Evolutionary conservation across 1,139 yeast species (phyloP).

Genomic region (Sugiyamaella grinbergsii): DNA sequence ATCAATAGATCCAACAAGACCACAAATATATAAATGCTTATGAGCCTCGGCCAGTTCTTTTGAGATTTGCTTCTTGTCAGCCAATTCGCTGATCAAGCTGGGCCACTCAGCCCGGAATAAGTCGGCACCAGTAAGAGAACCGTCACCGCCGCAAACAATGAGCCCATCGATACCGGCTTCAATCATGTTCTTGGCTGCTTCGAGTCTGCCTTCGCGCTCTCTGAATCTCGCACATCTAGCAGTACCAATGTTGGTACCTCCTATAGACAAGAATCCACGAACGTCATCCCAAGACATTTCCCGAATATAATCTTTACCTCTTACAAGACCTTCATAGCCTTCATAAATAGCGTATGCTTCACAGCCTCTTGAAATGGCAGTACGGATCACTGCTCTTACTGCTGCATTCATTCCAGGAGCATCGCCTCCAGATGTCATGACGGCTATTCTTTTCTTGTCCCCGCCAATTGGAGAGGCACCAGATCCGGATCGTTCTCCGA

Average conservation of each 20-base stretch:
- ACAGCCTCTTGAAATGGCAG: slow-evolving; percentile 87
- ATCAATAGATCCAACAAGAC: slow-evolving; percentile 95
- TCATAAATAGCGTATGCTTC: slow-evolving; percentile 93
- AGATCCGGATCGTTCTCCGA: neutral
- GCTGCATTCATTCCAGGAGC: slow-evolving; percentile 98
- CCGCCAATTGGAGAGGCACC: slow-evolving; percentile 3
- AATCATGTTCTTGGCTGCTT: slow-evolving; percentile 82
- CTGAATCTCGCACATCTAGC: slow-evolving; percentile 87
- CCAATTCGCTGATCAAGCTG: slow-evolving; percentile 70
- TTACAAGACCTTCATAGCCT: slow-evolving; percentile 90
- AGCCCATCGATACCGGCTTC: slow-evolving; percentile 90
- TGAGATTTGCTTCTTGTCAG: slow-evolving; percentile 56
- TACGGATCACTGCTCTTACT: slow-evolving; percentile 90
- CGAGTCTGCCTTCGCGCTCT: slow-evolving; percentile 79
- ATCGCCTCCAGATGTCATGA: slow-evolving; percentile 98
- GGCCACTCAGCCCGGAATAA: slow-evolving; percentile 95
- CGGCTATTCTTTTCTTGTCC: slow-evolving; percentile 67
- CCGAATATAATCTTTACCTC: slow-evolving; percentile 74
- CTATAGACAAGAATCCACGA: slow-evolving; percentile 84
- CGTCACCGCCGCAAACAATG: slow-evolving; percentile 99
- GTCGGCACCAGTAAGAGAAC: slow-evolving; percentile 97
- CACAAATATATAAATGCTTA: slow-evolving; percentile 82
- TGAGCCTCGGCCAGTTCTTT: slow-evolving; percentile 59
- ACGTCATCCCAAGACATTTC: slow-evolving; percentile 92
- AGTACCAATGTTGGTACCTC: slow-evolving; percentile 96